Conservation (phyloP, 2,329 filamentous ascomycete genomes). For the Phialocephala sp. region DNA sequence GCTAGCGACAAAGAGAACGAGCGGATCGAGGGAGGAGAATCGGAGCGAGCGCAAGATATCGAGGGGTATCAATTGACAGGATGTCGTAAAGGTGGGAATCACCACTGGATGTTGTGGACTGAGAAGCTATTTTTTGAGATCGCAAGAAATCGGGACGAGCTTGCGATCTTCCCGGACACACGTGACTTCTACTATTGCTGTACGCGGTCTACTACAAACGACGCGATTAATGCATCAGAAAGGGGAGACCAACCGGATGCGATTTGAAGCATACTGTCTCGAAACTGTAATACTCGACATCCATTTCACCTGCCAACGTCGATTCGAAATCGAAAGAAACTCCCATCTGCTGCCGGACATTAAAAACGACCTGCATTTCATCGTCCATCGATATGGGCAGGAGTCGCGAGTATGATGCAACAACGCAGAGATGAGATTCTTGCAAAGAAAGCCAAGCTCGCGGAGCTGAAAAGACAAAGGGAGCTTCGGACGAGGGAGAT, state of each 20-base stretch:
- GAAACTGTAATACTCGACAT: too few species aligned
- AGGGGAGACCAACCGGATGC: conserved; percentile 5
- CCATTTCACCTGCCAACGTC: background rate
- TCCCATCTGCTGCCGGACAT: background rate
- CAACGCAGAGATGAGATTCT: conserved; percentile 93
- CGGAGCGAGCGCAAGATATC: conserved; percentile 25
- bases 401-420: conserved; percentile 55
- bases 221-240: conserved; percentile 19
- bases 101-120: conserved; percentile 31
- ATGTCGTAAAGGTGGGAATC: conserved; percentile 31
- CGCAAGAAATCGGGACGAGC: conserved; percentile 14
- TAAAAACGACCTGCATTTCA: conserved; percentile 8
- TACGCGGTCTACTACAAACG: conserved; percentile 15
- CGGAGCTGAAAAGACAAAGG: conserved; percentile 91
- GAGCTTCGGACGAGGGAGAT: conserved; percentile 82
- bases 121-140: conserved; percentile 35
- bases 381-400: conserved; percentile 38
- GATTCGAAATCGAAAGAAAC: conserved; percentile 9
- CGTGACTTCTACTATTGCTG: conserved; percentile 22
- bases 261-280: background rate
- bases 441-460: conserved; percentile 95
- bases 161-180: conserved; percentile 24
- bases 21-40: conserved; percentile 20
- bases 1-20: conserved; percentile 24
- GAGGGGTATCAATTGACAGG: conserved; percentile 38